Conservation (phyloP, 177 flowering plant species). For the Tripterygium wilfordii region DNA sequence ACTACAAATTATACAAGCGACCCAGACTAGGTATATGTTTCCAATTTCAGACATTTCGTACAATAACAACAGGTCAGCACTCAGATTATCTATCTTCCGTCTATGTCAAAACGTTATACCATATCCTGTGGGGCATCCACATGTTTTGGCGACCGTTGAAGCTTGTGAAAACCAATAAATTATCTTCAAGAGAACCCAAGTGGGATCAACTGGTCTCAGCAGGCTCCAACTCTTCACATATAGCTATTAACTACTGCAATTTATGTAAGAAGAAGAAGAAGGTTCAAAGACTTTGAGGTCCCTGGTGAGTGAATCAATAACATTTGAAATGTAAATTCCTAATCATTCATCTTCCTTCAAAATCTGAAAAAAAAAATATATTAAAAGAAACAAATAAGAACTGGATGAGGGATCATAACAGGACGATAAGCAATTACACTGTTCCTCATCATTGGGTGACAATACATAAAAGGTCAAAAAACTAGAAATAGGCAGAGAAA, state of each 20-base stretch:
- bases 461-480: too few species aligned
- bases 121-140: conserved; percentile 9
- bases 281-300: conserved; percentile 17
- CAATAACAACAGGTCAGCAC: conserved; percentile 12
- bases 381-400: background rate
- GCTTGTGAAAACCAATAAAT: conserved; percentile 8
- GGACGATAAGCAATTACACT: too few species aligned
- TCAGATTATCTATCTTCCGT: background rate
- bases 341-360: conserved; percentile 27
- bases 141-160: background rate
- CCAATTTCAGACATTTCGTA: conserved; percentile 11
- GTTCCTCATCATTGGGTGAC: too few species aligned
- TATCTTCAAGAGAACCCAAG: conserved; percentile 8
- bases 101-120: conserved; percentile 1
- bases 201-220: conserved; percentile 2
- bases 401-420: too few species aligned
- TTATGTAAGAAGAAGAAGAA: too few species aligned
- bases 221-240: conserved; percentile 12
- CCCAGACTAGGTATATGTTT: too few species aligned
- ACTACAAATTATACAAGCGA: too few species aligned
- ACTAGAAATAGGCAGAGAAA: too few species aligned
- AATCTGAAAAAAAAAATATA: conserved; percentile 30
- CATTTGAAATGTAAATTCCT: conserved; percentile 5
- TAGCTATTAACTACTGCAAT: conserved; percentile 24
- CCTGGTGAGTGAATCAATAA: conserved; percentile 1